Base-by-base conservation (phyloP, 2,329 filamentous ascomycete species). In the Ophiostoma quercus region DNA sequence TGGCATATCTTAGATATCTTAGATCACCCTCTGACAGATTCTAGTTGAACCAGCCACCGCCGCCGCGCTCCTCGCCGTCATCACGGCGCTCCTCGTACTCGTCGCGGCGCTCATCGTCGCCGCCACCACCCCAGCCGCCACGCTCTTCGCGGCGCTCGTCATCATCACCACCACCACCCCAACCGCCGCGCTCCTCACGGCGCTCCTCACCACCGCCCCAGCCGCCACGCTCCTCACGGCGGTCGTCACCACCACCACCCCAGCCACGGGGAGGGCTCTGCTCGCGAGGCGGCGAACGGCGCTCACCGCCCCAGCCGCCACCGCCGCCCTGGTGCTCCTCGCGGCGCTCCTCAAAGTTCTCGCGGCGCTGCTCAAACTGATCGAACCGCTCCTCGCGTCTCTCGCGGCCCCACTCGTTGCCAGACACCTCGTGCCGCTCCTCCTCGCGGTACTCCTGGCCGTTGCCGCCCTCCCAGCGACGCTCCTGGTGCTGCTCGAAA, bases 401-500 rank as follows among this genome's bases (percentile, higher is more conserved):
- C 39, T 41, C 39, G 39, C 39, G 39, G 7, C 39, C 8, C 39
- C 39, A 41, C 39, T 41, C 39, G 39, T 41, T 41, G 39, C 39
- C 39, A 41, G 39, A 41, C 39, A 41, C 11, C 8, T 12, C 41
- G 29, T 29, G 11, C 39, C 29, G 39, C 65, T n/a, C 25, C 25
- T 57, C 25, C 25, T 54, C 37, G 29, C 66, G 57, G 22, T 69
- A 67, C 67, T 60, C 73, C 60, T 29, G 72, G 14, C 67, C 57
- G 32, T 76, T 74, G 60, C 75, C 73, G 7, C 75, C 75, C 25
- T 77, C 74, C 69, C 85, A 83, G 25, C 79, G 82, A 39, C 82
- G 81, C 77, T 89, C 85, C 47, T 84, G 85, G 54, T 82, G 84
- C 73, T 87, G 81, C 74, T 89, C 84, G 72, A 86, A 88, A 6